phyloP scores from a whole-genome alignment of 164 flowering plant genomes.

The Vitis labrusca region DNA sequence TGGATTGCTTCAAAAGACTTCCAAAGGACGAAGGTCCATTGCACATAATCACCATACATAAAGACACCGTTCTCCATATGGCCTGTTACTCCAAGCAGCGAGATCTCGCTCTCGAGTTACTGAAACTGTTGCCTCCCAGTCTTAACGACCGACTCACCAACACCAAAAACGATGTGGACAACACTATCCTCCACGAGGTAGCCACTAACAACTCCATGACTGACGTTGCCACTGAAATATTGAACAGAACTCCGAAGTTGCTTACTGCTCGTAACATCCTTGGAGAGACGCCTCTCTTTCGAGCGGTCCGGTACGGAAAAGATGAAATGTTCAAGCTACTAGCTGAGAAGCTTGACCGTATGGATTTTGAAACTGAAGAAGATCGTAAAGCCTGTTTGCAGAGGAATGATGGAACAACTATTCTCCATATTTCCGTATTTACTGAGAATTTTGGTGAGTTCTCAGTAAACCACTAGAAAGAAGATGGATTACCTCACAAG shows the following conservation, averaged over 20 bases:
- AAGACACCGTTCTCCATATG: conserved; percentile 15
- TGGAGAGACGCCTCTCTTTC: too few species aligned
- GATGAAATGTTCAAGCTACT: too few species aligned
- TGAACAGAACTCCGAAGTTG: neutral
- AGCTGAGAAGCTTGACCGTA: neutral
- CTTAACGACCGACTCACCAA: neutral
- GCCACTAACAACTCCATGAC: neutral
- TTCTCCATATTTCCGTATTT: conserved; percentile 4
- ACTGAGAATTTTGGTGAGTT: conserved; percentile 2
- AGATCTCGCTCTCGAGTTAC: neutral
- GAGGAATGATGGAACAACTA: neutral
- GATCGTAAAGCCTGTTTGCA: neutral
- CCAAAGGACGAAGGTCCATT: neutral
- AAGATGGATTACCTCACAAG: too few species aligned
- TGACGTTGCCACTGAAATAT: neutral
- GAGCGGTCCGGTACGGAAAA: too few species aligned
- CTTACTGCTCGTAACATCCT: neutral
- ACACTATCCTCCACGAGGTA: conserved; percentile 13
- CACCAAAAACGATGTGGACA: conserved; percentile 4
- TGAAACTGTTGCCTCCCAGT: neutral
- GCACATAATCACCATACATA: neutral
- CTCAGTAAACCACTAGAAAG: too few species aligned
- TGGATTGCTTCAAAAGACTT: too few species aligned
- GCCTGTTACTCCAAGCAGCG: conserved; percentile 1
- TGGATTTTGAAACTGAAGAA: neutral